Conservation (phyloP, 2,329 filamentous ascomycete genomes). For the Curvularia hawaiiensis region DNA sequence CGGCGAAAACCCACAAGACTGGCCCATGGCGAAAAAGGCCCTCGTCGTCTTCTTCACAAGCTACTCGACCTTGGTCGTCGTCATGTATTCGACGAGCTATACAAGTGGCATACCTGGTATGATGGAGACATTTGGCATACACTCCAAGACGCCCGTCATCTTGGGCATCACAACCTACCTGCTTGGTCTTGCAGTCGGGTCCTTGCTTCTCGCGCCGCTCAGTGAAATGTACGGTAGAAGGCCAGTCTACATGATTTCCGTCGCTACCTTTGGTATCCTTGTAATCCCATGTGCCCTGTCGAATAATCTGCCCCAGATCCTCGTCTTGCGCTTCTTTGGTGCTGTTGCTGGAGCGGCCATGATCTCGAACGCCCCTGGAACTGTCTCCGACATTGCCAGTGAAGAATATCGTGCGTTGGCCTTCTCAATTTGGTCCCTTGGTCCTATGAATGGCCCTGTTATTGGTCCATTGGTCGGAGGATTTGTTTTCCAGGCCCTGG, state of each 20-base stretch:
- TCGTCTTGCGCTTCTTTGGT: conserved; percentile 76
- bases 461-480: conserved; percentile 74
- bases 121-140: conserved; percentile 66
- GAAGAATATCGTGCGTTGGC: conserved; percentile 82
- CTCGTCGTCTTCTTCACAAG: conserved; percentile 61
- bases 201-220: conserved; percentile 74
- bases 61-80: conserved; percentile 58
- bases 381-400: conserved; percentile 79
- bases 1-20: conserved; percentile 69
- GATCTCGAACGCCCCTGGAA: conserved; percentile 83
- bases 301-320: conserved; percentile 68
- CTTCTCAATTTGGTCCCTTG: conserved; percentile 82
- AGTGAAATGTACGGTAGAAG: conserved; percentile 72
- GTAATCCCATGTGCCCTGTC: conserved; percentile 75
- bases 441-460: conserved; percentile 76
- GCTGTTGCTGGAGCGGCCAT: conserved; percentile 78
- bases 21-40: conserved; percentile 65
- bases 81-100: conserved; percentile 76
- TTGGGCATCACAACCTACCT: conserved; percentile 81
- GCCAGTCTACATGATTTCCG: conserved; percentile 69
- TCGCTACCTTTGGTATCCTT: conserved; percentile 68
- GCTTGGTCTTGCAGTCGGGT: conserved; percentile 73
- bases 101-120: conserved; percentile 74
- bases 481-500: conserved; percentile 76
- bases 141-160: conserved; percentile 66